Percentiles rank a stretch among this genome's conserved stretches.
Conservation (phyloP, 345 rosid species). For the Euphorbia tirucalli region DNA sequence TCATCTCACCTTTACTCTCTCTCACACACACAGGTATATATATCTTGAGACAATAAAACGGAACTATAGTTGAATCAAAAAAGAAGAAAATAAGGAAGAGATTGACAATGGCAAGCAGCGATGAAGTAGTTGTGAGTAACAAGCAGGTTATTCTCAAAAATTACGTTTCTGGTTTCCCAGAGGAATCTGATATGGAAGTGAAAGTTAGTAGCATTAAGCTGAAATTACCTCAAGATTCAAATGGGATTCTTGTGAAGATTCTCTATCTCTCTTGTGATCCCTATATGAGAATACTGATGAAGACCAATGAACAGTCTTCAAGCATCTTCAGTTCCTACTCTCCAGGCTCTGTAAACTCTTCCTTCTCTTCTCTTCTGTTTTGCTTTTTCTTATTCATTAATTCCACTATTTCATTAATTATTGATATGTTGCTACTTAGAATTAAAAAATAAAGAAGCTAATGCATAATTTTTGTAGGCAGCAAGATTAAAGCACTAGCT, state of each 20-base stretch:
- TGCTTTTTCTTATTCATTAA: not conserved
- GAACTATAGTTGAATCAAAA: too few species aligned
- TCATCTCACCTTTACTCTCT: too few species aligned
- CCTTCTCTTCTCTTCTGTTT: not conserved
- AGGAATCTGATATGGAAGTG: conserved; percentile 45
- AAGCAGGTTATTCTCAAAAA: conserved; percentile 50
- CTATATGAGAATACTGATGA: conserved; percentile 28
- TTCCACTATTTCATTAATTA: too few species aligned
- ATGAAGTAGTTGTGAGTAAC: conserved; percentile 31
- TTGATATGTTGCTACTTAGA: too few species aligned
- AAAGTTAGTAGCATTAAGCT: conserved; percentile 29
- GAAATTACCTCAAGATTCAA: conserved; percentile 19
- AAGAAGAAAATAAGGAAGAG: too few species aligned
- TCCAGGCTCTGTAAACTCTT: conserved; percentile 34
- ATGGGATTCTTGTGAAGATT: conserved; percentile 50
- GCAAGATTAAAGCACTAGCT: too few species aligned
- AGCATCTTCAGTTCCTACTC: not conserved
- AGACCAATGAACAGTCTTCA: too few species aligned
- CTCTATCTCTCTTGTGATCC: conserved; percentile 70
- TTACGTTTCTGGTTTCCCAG: conserved; percentile 38
- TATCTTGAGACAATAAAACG: too few species aligned
- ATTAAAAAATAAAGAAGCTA: too few species aligned
- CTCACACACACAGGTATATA: too few species aligned
- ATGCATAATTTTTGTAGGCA: too few species aligned
- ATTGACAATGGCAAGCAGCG: conserved; percentile 20